Evolutionary conservation across 805 yeast genomes (phyloP).

Genomic region (Candida anglica): DNA sequence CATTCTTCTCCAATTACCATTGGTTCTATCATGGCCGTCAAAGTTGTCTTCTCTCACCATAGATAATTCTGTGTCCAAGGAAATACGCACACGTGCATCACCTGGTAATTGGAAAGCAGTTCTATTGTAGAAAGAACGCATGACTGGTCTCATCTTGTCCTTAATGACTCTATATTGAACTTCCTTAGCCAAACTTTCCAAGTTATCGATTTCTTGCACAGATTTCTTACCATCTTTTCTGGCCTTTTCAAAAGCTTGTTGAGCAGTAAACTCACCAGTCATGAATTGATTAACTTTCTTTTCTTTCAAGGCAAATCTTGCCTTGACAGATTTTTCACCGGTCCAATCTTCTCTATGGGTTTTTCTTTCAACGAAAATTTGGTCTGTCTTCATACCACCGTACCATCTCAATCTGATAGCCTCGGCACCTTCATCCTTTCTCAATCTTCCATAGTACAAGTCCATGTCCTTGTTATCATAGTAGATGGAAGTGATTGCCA

Average conservation of each 20-base stretch:
- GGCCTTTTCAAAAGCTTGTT: constrained; percentile 87
- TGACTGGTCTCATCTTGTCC: constrained; percentile 85
- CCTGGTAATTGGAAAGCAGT: constrained; percentile 99
- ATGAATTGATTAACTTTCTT: constrained; percentile 82
- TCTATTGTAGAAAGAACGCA: constrained; percentile 94
- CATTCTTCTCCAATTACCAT: constrained; percentile 96
- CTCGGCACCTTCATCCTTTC: constrained; percentile 98
- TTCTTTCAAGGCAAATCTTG: constrained; percentile 90
- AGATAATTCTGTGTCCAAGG: constrained; percentile 93
- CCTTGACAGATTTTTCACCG: constrained; percentile 98
- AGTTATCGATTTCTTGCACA: constrained; percentile 79
- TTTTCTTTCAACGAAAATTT: constrained; percentile 92
- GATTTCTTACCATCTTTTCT: constrained; percentile 90
- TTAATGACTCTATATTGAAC: constrained; percentile 86
- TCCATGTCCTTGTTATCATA: constrained; percentile 89
- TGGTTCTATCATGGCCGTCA: constrained; percentile 87
- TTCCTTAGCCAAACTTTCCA: constrained; percentile 90
- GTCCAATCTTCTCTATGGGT: constrained; percentile 99
- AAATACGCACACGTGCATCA: constrained; percentile 97
- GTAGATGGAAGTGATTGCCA: constrained; percentile 95
- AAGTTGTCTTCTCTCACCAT: constrained; percentile 98
- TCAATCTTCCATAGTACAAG: constrained; percentile 86
- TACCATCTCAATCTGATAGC: constrained; percentile 98
- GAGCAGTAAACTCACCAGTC: constrained; percentile 79
- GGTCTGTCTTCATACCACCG: constrained; percentile 94